These are phyloP conservation scores for Beta lomatogona DNA, from an alignment of 179 eudicot genomes.

Conservation along the genomic window DNA sequence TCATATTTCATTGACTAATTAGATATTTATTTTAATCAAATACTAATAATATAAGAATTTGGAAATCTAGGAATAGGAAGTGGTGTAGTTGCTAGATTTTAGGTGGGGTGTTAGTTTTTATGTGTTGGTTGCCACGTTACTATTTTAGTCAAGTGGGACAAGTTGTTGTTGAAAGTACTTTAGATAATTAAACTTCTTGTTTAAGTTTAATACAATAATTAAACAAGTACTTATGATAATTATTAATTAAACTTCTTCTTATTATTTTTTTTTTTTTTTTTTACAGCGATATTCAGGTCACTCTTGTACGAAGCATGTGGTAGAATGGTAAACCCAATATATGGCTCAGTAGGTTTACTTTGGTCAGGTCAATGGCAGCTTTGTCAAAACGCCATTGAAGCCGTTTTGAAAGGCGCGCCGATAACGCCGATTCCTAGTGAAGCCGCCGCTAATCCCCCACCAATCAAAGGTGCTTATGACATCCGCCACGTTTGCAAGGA, in stretches of 20 bases:
- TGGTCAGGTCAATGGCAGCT: conserved; percentile 70
- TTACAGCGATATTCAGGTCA: conserved; percentile 67
- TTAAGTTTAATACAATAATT: background rate
- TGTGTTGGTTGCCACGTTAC: conserved; percentile 19
- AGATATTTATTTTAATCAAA: background rate
- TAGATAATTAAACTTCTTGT: background rate
- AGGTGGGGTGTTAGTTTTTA: background rate
- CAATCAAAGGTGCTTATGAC: conserved; percentile 61
- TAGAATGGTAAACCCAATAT: conserved; percentile 68
- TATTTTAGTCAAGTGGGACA: conserved; percentile 16
- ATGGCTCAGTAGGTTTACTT: conserved; percentile 64
- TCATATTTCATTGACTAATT: background rate
- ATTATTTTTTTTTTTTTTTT: too few species aligned
- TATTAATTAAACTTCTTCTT: background rate
- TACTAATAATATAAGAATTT: background rate
- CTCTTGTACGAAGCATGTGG: conserved; percentile 76
- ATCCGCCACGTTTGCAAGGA: conserved; percentile 72
- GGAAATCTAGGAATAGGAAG: background rate
- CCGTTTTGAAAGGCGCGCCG: conserved; percentile 59
- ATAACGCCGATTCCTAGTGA: conserved; percentile 53
- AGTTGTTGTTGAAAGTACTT: background rate
- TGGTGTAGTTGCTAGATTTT: conserved; percentile 9
- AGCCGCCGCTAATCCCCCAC: conserved; percentile 50
- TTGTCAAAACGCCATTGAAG: conserved; percentile 67
- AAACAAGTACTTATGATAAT: conserved; percentile 6